Base-by-base conservation (phyloP, 164 flowering plant species). In the Tetracentron sinense region DNA sequence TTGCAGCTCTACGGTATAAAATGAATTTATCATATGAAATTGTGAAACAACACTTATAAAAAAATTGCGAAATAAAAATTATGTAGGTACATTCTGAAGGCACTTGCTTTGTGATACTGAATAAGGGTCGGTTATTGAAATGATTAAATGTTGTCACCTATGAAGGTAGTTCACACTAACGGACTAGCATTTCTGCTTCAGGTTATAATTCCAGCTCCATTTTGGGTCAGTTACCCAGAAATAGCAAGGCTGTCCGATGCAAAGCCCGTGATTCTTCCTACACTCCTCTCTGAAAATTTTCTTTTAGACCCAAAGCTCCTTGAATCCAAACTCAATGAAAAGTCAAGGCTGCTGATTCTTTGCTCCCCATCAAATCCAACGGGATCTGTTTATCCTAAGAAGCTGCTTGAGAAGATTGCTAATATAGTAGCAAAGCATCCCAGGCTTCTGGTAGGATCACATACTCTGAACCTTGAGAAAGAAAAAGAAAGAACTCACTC, bases 321-420 rank as follows among this genome's bases (percentile, higher is more conserved):
- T 17, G 87, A 82, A 58, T 84, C 96, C 49, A 85, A 78, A 71
- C 65, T 94, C 56, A 89, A 49, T 62, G 96, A 91, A 48, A 94
- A 86, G 71, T 94, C 99, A 54, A 86, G 99, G 75, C 54, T 94
- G 65, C 70, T 94, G 59, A 89, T 94, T 76, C 87, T 94, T 30
- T 88, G 97, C 69, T 86, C 97, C 54, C 99, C 97, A 42, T 89
- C 97, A 27, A 94, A 91, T 78, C 99, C 99, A 26, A 91, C 99
- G 46, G 99, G 99, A 52, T 87, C 97, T 54, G 93, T 94, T 70
- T 87, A 85, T 65, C 97, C 99, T 19, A 82, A 72, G 75, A 66
- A 84, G 69, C 58, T 86, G 69, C 91, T 94, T 38, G 87, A 94
- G 79, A 83, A 86, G 75, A 91, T 91, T 70, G 97, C 99, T 30